phyloP scores from a whole-genome alignment of 495 filamentous ascomycete genomes.

The Sporormia fimetaria region DNA sequence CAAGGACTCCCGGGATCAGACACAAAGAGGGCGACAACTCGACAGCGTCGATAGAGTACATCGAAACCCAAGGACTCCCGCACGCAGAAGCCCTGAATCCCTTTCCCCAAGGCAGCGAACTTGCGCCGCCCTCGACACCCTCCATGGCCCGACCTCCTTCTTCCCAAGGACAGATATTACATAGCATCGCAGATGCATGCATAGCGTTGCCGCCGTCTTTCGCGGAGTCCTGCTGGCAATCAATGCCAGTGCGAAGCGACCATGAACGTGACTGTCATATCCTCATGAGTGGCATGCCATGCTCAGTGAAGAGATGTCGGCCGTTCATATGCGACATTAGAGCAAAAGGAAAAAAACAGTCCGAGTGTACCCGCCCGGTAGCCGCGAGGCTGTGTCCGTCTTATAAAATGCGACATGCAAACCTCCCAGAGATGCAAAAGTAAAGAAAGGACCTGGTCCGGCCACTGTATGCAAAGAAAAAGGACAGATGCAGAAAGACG shows the following conservation, averaged over 20 bases:
- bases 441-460: constrained; percentile 32
- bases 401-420: constrained; percentile 39
- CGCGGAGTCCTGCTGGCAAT: constrained; percentile 38
- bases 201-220: constrained; percentile 31
- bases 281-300: constrained; percentile 26
- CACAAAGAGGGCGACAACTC: neutral
- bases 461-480: constrained; percentile 24
- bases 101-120: constrained; percentile 20
- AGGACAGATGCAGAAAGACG: constrained; percentile 20
- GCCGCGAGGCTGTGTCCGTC: constrained; percentile 51
- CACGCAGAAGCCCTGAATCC: constrained; percentile 32
- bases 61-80: constrained; percentile 20
- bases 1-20: constrained; percentile 11
- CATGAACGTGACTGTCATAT: constrained; percentile 21
- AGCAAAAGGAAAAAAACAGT: constrained; percentile 32
- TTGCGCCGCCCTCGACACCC: constrained; percentile 4
- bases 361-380: constrained; percentile 43
- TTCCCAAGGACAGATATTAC: constrained; percentile 31
- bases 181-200: constrained; percentile 39
- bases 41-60: constrained; percentile 8
- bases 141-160: constrained; percentile 10
- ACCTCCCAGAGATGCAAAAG: constrained; percentile 36
- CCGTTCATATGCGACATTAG: constrained; percentile 34
- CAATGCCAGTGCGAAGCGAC: constrained; percentile 36
- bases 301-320: constrained; percentile 30